Conservation (phyloP, 768 basidiomycete genomes). For the Dacryopinax spathularia region DNA sequence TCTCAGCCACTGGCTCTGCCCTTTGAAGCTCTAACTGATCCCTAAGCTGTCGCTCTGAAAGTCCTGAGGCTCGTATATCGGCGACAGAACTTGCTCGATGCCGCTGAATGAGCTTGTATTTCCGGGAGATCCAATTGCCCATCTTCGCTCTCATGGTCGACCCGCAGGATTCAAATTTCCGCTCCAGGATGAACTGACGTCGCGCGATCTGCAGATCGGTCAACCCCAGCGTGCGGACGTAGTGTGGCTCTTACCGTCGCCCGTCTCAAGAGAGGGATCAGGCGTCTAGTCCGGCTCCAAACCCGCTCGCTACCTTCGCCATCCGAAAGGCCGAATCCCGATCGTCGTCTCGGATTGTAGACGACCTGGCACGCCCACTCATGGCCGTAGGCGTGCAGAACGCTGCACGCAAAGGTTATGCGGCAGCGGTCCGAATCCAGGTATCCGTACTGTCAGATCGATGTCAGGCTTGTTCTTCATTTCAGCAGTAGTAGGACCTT, state of each 20-base stretch:
- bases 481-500: not conserved
- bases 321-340: not conserved
- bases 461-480: not conserved
- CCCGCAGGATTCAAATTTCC: not conserved
- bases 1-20: too few species aligned
- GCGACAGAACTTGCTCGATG: not conserved
- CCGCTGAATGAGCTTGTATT: not conserved
- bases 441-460: not conserved
- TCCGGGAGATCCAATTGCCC: not conserved
- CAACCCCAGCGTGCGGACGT: too few species aligned
- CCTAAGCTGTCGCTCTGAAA: not conserved
- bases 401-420: not conserved
- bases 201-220: not conserved
- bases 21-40: too few species aligned
- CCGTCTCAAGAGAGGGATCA: slow-evolving; percentile 2
- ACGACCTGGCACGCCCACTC: slow-evolving; percentile 8
- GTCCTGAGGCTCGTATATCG: not conserved
- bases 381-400: slow-evolving; percentile 8
- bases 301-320: slow-evolving; percentile 11
- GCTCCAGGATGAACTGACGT: not conserved
- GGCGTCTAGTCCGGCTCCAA: not conserved
- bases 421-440: not conserved
- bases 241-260: slow-evolving; percentile 5
- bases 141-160: not conserved
- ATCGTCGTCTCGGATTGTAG: not conserved